A percentile compares a stretch with the other conserved stretches of the same genome.
Evolutionary conservation across 257 asterid genomes (phyloP).

Genomic region (Przewalskia tangutica): DNA sequence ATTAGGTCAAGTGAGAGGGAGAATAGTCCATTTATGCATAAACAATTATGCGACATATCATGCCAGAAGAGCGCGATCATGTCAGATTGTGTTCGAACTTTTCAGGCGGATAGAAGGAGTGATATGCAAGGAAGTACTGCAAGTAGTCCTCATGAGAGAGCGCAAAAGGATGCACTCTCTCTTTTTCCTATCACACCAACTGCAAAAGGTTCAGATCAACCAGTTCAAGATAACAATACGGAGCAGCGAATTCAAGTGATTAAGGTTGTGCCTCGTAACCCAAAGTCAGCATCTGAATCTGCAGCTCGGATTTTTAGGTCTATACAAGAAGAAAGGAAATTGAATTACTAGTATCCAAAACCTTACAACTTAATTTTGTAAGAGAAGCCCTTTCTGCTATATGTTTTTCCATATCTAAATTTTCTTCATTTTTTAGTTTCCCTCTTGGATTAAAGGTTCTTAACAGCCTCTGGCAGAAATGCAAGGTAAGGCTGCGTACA

Average conservation of each 20-base stretch:
- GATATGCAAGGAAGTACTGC: slow-evolving; percentile 16
- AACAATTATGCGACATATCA: slow-evolving; percentile 8
- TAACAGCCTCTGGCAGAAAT: no score
- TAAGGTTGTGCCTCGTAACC: slow-evolving; percentile 65
- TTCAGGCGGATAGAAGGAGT: slow-evolving; percentile 5
- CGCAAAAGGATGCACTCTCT: slow-evolving; percentile 31
- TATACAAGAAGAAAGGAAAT: slow-evolving; percentile 67
- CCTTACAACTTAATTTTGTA: background rate
- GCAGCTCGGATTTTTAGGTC: slow-evolving; percentile 63
- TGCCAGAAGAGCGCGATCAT: slow-evolving; percentile 19
- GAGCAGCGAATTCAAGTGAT: slow-evolving; percentile 41
- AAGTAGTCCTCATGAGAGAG: slow-evolving; percentile 20
- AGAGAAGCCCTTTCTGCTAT: background rate
- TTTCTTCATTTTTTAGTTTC: background rate
- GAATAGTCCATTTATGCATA: background rate
- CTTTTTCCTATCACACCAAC: slow-evolving; percentile 66
- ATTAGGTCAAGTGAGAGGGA: slow-evolving; percentile 5
- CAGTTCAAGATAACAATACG: background rate
- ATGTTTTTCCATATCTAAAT: background rate
- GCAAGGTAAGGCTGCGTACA: no score
- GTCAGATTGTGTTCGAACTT: slow-evolving; percentile 13
- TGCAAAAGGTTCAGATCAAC: slow-evolving; percentile 2
- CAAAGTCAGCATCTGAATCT: slow-evolving; percentile 52
- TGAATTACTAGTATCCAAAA: slow-evolving; percentile 9
- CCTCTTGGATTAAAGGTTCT: background rate